These are phyloP conservation scores for Moricandia arvensis DNA, from an alignment of 345 rosid species.

Conservation along the genomic window DNA sequence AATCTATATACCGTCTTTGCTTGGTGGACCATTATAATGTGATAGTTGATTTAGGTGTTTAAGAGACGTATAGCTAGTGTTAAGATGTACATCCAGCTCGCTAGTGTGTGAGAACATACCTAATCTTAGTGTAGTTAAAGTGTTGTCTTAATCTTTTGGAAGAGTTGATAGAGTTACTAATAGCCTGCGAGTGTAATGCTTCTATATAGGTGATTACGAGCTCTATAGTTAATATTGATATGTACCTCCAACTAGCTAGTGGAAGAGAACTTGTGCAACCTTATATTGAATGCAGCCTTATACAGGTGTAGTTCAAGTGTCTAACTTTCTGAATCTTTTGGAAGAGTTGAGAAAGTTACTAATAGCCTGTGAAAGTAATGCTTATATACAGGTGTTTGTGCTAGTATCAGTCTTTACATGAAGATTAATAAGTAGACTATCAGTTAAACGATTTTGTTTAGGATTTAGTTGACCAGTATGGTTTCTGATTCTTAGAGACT, in stretches of 20 bases:
- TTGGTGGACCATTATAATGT: not conserved
- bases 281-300: not conserved
- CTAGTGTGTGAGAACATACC: not conserved
- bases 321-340: not conserved
- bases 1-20: not conserved
- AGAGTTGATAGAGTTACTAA: not conserved
- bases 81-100: not conserved
- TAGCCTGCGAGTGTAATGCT: not conserved
- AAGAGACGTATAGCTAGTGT: not conserved
- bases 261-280: constrained; percentile 12
- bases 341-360: not conserved
- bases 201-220: not conserved
- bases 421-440: not conserved
- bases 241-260: constrained; percentile 4
- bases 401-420: not conserved
- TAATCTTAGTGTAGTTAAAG: not conserved
- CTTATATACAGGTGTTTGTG: not conserved
- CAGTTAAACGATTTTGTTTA: not conserved
- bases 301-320: not conserved
- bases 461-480: not conserved
- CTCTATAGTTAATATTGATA: not conserved
- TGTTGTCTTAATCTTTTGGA: not conserved
- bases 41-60: constrained; percentile 5
- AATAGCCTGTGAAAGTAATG: not conserved
- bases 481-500: constrained; percentile 13